Percentiles rank a stretch among this genome's conserved stretches.
Conservation (phyloP, 108 stramenopile genomes). For the Pinguiococcus pyrenoidosus region DNA sequence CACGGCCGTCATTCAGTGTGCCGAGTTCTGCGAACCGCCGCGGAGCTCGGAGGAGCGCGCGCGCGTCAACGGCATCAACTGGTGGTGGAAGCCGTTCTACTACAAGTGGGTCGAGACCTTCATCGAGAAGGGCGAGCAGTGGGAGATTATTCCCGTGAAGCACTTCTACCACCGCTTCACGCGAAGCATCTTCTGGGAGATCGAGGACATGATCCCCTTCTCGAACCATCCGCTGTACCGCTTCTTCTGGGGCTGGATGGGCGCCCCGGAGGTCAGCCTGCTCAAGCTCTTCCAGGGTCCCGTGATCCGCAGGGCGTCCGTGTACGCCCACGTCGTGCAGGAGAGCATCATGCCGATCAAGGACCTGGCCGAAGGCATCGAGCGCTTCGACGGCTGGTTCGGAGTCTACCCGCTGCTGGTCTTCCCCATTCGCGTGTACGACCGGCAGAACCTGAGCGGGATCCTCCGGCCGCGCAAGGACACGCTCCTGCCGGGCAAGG, state of each 20-base stretch:
- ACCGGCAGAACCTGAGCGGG: conserved; percentile 6
- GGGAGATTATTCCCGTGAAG: conserved; percentile 42
- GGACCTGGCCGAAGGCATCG: conserved; percentile 32
- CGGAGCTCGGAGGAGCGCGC: conserved; percentile 1
- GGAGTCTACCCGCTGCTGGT: conserved; percentile 48
- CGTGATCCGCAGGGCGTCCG: background rate
- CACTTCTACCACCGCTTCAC: conserved; percentile 51
- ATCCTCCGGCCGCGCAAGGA: conserved; percentile 17
- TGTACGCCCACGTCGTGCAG: conserved; percentile 17
- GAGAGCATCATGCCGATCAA: conserved; percentile 44
- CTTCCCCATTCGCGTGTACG: conserved; percentile 19
- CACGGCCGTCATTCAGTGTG: conserved; percentile 37
- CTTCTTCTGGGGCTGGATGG: conserved; percentile 44
- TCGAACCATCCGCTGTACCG: conserved; percentile 44
- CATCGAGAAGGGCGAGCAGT: conserved; percentile 1
- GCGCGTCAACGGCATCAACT: conserved; percentile 24
- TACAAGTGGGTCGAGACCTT: conserved; percentile 41
- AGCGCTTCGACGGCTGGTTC: conserved; percentile 27
- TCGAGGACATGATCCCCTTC: conserved; percentile 48
- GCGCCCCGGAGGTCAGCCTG: conserved; percentile 42
- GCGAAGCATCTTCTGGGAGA: conserved; percentile 47
- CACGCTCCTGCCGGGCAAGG: background rate
- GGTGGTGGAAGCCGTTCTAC: conserved; percentile 47
- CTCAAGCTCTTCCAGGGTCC: conserved; percentile 13
- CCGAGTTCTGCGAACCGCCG: conserved; percentile 38